Percentiles rank a stretch among this genome's conserved stretches.
Conservation (phyloP, 225 moss, liverwort and hornwort species). For the Bryoerythrophyllum caledonicum region DNA sequence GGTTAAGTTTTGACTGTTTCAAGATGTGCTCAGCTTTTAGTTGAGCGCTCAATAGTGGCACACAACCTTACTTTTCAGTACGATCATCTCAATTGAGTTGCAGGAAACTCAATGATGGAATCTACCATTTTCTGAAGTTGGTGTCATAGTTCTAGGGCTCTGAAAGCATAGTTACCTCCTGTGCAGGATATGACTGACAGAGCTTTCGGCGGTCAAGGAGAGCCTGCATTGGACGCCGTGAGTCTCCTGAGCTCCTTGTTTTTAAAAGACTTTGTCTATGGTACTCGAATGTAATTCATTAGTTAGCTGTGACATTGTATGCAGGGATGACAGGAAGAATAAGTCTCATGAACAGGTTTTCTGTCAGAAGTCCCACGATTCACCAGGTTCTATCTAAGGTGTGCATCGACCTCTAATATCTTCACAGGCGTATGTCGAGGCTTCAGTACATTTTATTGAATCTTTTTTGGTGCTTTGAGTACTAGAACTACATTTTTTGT, state of each 20-base stretch:
- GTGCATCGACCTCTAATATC: not conserved
- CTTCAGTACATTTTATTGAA: not conserved
- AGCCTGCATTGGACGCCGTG: constrained; percentile 59
- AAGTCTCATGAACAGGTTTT: constrained; percentile 46
- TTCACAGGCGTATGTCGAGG: too few relatives aligned
- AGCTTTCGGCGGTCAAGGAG: constrained; percentile 59
- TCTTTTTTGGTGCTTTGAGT: not conserved
- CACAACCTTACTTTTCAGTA: not conserved
- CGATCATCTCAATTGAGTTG: not conserved
- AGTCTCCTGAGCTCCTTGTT: constrained; percentile 14
- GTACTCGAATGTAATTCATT: too few relatives aligned
- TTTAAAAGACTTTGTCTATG: not conserved
- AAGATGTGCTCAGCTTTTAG: not conserved
- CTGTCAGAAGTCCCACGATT: constrained; percentile 42
- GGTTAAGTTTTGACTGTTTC: not conserved
- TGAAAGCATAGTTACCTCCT: not conserved
- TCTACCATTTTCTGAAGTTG: not conserved
- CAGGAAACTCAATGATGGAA: not conserved
- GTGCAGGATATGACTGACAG: constrained; percentile 57
- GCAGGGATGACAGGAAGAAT: constrained; percentile 42
- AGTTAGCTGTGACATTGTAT: not conserved
- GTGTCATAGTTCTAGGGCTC: not conserved
- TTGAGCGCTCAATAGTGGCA: not conserved
- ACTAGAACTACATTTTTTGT: too few relatives aligned
- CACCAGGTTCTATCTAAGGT: constrained; percentile 53